Evolutionary conservation across 176 grass and related monocot species (phyloP).

Genomic region (Saccharum spontaneum): DNA sequence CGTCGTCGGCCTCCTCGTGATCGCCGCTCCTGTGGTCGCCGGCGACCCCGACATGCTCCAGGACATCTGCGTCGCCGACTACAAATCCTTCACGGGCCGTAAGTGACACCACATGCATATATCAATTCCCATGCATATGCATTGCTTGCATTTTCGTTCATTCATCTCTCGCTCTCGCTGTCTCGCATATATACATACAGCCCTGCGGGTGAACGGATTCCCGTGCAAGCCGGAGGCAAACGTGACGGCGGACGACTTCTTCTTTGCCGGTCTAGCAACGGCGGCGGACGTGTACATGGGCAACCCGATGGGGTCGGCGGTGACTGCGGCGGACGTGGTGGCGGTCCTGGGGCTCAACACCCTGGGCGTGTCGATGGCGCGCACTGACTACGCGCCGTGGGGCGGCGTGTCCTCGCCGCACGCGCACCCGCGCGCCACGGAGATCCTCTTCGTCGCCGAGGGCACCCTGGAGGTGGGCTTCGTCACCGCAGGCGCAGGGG

Average conservation of each 20-base stretch:
- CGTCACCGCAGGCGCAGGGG: slow-evolving; percentile 21
- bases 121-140: no score
- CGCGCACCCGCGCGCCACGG: slow-evolving; percentile 64
- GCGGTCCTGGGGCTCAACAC: slow-evolving; percentile 64
- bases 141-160: no score
- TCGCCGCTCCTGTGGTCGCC: slow-evolving; percentile 22
- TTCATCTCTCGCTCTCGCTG: no score
- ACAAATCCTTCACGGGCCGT: slow-evolving; percentile 51
- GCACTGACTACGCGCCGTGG: slow-evolving; percentile 60
- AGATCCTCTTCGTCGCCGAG: slow-evolving; percentile 60
- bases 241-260: slow-evolving; percentile 63
- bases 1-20: neutral
- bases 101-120: neutral
- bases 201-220: slow-evolving; percentile 65
- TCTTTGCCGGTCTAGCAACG: slow-evolving; percentile 35
- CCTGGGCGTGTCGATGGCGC: slow-evolving; percentile 65
- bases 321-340: slow-evolving; percentile 45
- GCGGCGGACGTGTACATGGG: slow-evolving; percentile 41
- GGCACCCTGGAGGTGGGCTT: slow-evolving; percentile 72
- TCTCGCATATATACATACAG: neutral
- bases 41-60: slow-evolving; percentile 79
- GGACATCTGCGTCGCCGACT: slow-evolving; percentile 79
- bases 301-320: slow-evolving; percentile 51
- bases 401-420: slow-evolving; percentile 68
- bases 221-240: slow-evolving; percentile 47